Evolutionary conservation across 164 flowering plant species (phyloP).

Genomic region (Brasenia schreberi): DNA sequence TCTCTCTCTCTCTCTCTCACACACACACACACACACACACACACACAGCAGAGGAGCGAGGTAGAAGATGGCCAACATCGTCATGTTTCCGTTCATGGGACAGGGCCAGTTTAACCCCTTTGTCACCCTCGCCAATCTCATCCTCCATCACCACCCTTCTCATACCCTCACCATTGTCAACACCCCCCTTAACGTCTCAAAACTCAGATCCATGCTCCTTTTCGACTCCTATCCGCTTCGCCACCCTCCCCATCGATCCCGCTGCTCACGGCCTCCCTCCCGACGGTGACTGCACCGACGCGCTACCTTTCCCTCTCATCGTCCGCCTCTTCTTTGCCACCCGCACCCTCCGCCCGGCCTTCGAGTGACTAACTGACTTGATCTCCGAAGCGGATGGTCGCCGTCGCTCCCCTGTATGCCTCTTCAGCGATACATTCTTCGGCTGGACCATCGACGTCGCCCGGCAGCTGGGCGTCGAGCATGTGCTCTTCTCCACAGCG

Average conservation of each 20-base stretch:
- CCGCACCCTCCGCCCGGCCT: slow-evolving; percentile 4
- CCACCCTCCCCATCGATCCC: slow-evolving; percentile 3
- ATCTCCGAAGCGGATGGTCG: not conserved
- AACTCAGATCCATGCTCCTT: slow-evolving; percentile 1
- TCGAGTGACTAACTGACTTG: not conserved
- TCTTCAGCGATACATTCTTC: slow-evolving; percentile 9
- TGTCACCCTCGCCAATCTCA: slow-evolving; percentile 4
- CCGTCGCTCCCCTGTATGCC: slow-evolving; percentile 2
- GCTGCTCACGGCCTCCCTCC: slow-evolving; percentile 12
- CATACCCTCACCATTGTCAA: slow-evolving; percentile 6
- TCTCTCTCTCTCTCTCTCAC: no score
- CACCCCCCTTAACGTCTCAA: slow-evolving; percentile 11
- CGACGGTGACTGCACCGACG: slow-evolving; percentile 6
- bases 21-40: no score
- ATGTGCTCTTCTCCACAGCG: slow-evolving; percentile 5
- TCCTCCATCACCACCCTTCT: not conserved
- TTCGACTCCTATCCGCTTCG: slow-evolving; percentile 3
- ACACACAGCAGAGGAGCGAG: not conserved
- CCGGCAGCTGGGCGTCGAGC: slow-evolving; percentile 5
- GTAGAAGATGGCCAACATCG: not conserved
- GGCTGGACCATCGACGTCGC: slow-evolving; percentile 16
- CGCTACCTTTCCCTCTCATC: slow-evolving; percentile 4
- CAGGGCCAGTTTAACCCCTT: slow-evolving; percentile 11
- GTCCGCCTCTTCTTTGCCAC: slow-evolving; percentile 8
- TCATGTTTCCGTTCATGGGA: slow-evolving; percentile 10